Evolutionary conservation across 225 moss, liverwort and hornwort species (phyloP), one percentile per base, ranked within the genome.

Genomic region (Pseudisothecium myosuroides): DNA sequence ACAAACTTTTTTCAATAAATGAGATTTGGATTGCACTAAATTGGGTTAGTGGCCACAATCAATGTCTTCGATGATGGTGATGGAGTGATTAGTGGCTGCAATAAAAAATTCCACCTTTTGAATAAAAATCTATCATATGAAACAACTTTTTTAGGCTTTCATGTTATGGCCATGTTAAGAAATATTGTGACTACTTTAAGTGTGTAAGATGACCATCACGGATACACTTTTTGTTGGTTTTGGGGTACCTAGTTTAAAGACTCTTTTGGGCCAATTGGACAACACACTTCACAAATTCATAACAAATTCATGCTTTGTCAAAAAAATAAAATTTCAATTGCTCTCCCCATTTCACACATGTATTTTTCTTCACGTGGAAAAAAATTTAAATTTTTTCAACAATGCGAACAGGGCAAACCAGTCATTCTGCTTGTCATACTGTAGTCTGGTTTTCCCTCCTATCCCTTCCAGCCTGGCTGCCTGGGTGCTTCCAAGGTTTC

Each of bases 1-100:
- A 7, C 12, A 12, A 45, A 17, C 2, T 1, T 7, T 12, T 34
- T 50, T 5, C 1, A 5, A 0, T 8, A 13, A 76, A 34, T 52
- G 22, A 76, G 36, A 36, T 34, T 76, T 76, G 7, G 22, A 0
- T 1, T 52, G 3, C 14, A 34, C 22, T 8, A 32, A 2, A 7
- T 76, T 20, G 8, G 34, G 2, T 76, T 22, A 22, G 14, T 52
- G 14, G 5, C 13, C 5, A 52, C 52, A 76, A 52, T 36, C 52
- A 34, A 22, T 52, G 14, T 36, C 22, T 52, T 34, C 8, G 2
- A 76, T 76, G 74, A 74, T 11, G 31, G 7, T 18, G 5, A 45
- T 74, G 18, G 11, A 49, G 19, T 31, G 31, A 49, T 12, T 75
- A 49, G 12, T 49, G 31, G 32, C 0, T 17, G 0, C 7, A 49